Evolutionary conservation across 139 green algal genomes (phyloP).

Genomic region (Chlamydomonas urium): DNA sequence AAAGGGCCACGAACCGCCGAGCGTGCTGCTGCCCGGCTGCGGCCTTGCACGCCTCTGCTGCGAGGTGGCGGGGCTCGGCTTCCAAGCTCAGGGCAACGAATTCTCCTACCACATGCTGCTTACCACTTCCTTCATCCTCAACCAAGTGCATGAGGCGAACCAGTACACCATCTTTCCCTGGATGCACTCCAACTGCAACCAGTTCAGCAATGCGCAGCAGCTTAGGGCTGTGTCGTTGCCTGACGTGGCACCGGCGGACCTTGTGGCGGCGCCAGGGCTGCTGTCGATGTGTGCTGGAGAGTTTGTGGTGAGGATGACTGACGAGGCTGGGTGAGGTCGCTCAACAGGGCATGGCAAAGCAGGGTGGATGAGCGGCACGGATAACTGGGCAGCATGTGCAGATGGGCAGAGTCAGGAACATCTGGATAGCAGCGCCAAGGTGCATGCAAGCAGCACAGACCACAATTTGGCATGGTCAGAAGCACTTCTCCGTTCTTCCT

Average conservation of each 20-base stretch:
- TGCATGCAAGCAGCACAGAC: too few species aligned
- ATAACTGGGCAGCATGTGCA: too few species aligned
- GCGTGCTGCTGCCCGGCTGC: conserved; percentile 81
- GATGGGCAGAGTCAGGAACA: too few species aligned
- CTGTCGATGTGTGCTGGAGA: conserved; percentile 95
- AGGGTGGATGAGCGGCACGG: too few species aligned
- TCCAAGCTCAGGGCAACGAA: conserved; percentile 54
- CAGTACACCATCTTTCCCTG: conserved; percentile 34
- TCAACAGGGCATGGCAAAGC: too few species aligned
- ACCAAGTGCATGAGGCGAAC: conserved; percentile 50
- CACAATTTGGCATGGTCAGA: too few species aligned
- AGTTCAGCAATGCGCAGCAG: conserved; percentile 59
- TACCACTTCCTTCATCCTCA: conserved; percentile 86
- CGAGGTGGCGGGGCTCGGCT: conserved; percentile 63
- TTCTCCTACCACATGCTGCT: conserved; percentile 98
- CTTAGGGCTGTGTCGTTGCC: conserved; percentile 68
- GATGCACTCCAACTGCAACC: conserved; percentile 33
- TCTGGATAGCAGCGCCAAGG: too few species aligned
- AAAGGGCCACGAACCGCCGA: conserved; percentile 17
- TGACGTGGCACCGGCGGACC: conserved; percentile 55
- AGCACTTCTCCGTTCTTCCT: too few species aligned
- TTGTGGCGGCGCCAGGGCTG: conserved; percentile 40
- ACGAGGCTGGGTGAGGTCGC: background rate
- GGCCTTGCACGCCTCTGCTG: conserved; percentile 81
- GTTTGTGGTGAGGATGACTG: conserved; percentile 77